Percentiles rank a stretch among this genome's conserved stretches.
phyloP scores from a whole-genome alignment of 371 early-diverging fungal genomes.

The Synchytrium microbalum region DNA sequence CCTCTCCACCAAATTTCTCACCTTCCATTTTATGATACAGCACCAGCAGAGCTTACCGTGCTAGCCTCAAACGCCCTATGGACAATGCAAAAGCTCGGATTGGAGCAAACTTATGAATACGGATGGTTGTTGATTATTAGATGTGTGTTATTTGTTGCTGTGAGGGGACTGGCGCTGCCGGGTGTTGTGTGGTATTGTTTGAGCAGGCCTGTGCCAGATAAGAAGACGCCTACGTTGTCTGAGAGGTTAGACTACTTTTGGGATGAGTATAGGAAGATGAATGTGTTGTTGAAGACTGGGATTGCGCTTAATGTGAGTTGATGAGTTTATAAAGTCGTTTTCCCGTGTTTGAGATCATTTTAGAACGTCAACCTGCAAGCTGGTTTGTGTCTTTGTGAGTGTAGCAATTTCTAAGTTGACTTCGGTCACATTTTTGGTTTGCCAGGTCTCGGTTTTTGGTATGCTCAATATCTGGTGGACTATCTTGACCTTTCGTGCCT shows the following conservation, averaged over 20 bases:
- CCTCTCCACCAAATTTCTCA: too few relatives aligned
- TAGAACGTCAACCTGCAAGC: not conserved
- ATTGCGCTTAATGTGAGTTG: conserved; percentile 16
- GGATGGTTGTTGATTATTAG: not conserved
- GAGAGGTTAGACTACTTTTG: conserved; percentile 6
- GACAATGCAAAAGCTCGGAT: conserved; percentile 14
- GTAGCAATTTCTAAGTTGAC: too few relatives aligned
- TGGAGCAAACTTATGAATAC: not conserved
- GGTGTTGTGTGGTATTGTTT: not conserved
- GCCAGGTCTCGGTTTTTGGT: not conserved
- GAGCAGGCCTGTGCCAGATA: not conserved
- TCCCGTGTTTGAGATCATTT: not conserved
- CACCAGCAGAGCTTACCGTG: conserved; percentile 23
- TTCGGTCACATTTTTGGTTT: not conserved
- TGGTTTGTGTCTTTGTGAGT: too few relatives aligned
- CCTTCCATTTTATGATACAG: too few relatives aligned
- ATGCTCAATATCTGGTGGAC: not conserved
- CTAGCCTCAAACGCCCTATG: conserved; percentile 24
- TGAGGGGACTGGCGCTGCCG: not conserved
- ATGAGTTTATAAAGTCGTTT: too few relatives aligned
- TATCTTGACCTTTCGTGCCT: not conserved
- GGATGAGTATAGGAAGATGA: conserved; percentile 57
- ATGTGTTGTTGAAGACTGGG: conserved; percentile 54
- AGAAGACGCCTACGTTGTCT: not conserved
- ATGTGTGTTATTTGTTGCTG: conserved; percentile 1